Evolutionary conservation across 768 basidiomycete genomes (phyloP).

Genomic region (Tricholoma furcatifolium): DNA sequence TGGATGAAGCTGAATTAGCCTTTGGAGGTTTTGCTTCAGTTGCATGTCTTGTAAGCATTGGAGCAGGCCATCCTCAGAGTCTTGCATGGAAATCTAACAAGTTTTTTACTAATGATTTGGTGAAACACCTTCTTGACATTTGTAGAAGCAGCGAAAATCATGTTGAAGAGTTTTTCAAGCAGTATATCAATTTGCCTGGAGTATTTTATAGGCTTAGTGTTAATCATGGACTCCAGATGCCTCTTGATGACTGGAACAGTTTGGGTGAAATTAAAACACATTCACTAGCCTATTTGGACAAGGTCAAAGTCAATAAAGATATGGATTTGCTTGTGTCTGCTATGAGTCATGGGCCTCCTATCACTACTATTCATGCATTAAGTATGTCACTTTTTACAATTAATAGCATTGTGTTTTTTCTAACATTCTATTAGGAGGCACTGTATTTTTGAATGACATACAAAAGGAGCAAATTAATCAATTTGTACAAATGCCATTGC

Average conservation of each 20-base stretch:
- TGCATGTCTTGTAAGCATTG: background rate
- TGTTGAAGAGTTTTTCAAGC: background rate
- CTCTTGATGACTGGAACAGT: background rate
- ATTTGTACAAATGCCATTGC: background rate
- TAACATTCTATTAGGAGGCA: background rate
- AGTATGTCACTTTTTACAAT: background rate
- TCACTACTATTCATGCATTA: background rate
- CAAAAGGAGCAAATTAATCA: background rate
- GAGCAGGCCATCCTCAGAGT: background rate
- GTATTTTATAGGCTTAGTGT: slow-evolving; percentile 1
- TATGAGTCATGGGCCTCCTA: background rate
- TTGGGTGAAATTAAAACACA: background rate
- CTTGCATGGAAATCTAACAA: background rate
- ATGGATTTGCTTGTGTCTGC: background rate
- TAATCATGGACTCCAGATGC: background rate
- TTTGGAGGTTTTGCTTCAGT: background rate
- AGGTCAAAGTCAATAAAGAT: background rate
- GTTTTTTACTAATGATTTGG: background rate
- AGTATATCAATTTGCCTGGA: background rate
- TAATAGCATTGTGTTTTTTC: background rate
- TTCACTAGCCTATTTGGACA: background rate
- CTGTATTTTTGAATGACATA: background rate
- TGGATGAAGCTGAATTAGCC: background rate
- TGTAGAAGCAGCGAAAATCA: background rate
- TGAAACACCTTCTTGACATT: background rate